Conservation (phyloP, 176 grass and related monocot species). For the Cenchrus fungigraminus region DNA sequence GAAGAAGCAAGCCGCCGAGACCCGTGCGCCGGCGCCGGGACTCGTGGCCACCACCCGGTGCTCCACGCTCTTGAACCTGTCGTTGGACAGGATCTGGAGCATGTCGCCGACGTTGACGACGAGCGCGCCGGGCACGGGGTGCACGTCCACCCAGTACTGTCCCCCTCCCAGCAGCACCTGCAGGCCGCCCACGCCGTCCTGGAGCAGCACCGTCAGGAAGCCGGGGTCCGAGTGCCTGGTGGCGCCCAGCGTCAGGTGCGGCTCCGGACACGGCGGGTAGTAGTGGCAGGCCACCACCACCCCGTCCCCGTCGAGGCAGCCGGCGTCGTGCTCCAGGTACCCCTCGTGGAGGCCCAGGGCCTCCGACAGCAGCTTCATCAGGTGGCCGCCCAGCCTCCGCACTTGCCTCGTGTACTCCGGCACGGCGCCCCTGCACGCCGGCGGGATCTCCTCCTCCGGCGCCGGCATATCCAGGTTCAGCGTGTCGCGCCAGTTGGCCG, state of each 20-base stretch:
- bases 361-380: slow-evolving; percentile 59
- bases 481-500: slow-evolving; percentile 66
- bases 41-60: slow-evolving; percentile 60
- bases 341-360: slow-evolving; percentile 36
- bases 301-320: slow-evolving; percentile 31
- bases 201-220: slow-evolving; percentile 64
- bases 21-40: slow-evolving; percentile 9
- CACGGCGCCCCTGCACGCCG: slow-evolving; percentile 27
- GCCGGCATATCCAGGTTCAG: slow-evolving; percentile 30
- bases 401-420: slow-evolving; percentile 27
- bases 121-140: slow-evolving; percentile 47
- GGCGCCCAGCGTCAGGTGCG: slow-evolving; percentile 44
- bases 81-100: slow-evolving; percentile 63
- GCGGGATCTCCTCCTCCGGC: slow-evolving; percentile 35
- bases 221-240: slow-evolving; percentile 47
- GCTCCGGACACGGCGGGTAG: slow-evolving; percentile 68
- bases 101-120: slow-evolving; percentile 65
- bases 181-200: slow-evolving; percentile 56
- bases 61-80: slow-evolving; percentile 57
- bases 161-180: slow-evolving; percentile 42
- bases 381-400: slow-evolving; percentile 10
- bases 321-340: slow-evolving; percentile 32
- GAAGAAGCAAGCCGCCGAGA: slow-evolving; percentile 62
- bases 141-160: slow-evolving; percentile 47
- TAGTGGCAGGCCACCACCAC: slow-evolving; percentile 40